A percentile compares a stretch with the other conserved stretches of the same genome.
These are phyloP conservation scores for Cryptosporidium meleagridis DNA, from an alignment of 169 alveolate species.

Conservation along the genomic window DNA sequence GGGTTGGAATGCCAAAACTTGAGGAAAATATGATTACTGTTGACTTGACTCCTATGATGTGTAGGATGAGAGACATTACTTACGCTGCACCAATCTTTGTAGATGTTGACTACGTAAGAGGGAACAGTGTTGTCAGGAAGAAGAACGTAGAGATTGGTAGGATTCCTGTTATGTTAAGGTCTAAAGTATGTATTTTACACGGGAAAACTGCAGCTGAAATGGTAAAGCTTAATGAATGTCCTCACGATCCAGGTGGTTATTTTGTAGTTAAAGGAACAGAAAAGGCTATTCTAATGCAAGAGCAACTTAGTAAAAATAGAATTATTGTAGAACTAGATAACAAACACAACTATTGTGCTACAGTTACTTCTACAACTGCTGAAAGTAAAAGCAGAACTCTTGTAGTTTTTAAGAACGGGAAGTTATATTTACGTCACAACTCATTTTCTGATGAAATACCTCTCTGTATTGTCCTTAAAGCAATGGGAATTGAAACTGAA, in stretches of 20 bases:
- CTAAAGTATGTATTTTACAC: slow-evolving; percentile 88
- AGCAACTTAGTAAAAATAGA: slow-evolving; percentile 96
- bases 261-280: slow-evolving; percentile 99
- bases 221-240: slow-evolving; percentile 86
- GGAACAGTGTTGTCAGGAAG: slow-evolving; percentile 86
- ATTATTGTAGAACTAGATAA: slow-evolving; percentile 97
- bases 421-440: slow-evolving; percentile 94
- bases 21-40: slow-evolving; percentile 87
- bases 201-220: slow-evolving; percentile 83
- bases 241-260: slow-evolving; percentile 98
- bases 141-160: slow-evolving; percentile 93
- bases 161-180: slow-evolving; percentile 98
- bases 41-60: slow-evolving; percentile 94
- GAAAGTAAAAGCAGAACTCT: slow-evolving; percentile 97
- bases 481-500: slow-evolving; percentile 98
- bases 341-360: slow-evolving; percentile 93
- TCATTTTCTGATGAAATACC: slow-evolving; percentile 96
- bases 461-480: slow-evolving; percentile 95
- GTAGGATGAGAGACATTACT: slow-evolving; percentile 97
- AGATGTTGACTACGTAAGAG: slow-evolving; percentile 94
- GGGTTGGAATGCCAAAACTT: slow-evolving; percentile 88
- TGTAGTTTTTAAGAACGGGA: slow-evolving; percentile 92
- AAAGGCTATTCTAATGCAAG: slow-evolving; percentile 98
- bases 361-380: slow-evolving; percentile 97
- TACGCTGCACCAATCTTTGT: slow-evolving; percentile 97